Evolutionary conservation across 176 grass and related monocot species (phyloP), one percentile per base, ranked within the genome.

Genomic region (Leersia perrieri): DNA sequence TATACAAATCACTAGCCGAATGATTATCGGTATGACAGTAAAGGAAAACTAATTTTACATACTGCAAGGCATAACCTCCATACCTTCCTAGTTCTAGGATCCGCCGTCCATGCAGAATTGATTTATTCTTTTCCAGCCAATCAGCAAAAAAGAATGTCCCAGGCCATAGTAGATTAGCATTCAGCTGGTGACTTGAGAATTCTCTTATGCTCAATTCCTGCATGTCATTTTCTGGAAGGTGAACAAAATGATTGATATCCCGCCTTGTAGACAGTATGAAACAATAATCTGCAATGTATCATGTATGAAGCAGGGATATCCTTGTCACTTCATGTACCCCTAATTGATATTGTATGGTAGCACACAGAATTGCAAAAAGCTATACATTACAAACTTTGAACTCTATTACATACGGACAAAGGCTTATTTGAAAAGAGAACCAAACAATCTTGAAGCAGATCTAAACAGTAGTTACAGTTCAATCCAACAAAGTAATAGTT

Each of bases 81-180:
- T 94, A 94, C 94, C 94, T 97, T 85, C 95, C 95, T 67, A 98
- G 62, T 89, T 98, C 92, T 42, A 98, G 55, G 81, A 98, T 79
- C 28, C 75, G 84, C 18, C 44, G 68, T 5, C 81, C 83, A 12
- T 75, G 75, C 44, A 98, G 73, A 83, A 98, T 66, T 16, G 90
- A 89, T 49, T 68, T 62, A 70, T 98, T 82, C 71, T 86, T 70
- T 49, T 84, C 83, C 26, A 98, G 74, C 95, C 95, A 98, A 35
- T 83, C 70, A 42, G 80, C 75, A 89, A 98, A 98, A 42, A 76
- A 80, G 82, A 95, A 95, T n/a, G 88, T 91, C 32, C 95, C 95
- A 9, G 95, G 92, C 95, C 90, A 98, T 62, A 98, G 79, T 36
- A 93, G 72, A 87, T 98, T 95, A 82, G 95, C 95, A 57, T 98